phyloP scores from a whole-genome alignment of 228 moss, liverwort and hornwort species.

The Sphagnum magellanicum region DNA sequence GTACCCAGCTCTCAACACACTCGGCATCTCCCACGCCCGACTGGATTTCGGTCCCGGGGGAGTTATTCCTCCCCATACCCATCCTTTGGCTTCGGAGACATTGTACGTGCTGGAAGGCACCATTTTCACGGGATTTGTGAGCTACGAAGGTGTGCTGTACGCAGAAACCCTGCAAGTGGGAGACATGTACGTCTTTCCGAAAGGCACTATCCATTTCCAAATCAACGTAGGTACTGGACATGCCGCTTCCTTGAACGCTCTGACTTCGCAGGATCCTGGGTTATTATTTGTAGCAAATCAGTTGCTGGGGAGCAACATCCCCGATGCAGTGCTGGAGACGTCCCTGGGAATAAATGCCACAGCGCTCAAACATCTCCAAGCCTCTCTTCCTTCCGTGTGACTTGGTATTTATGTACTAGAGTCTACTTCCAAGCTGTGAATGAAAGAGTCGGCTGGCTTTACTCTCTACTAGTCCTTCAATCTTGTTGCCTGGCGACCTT shows the following conservation, averaged over 20 bases:
- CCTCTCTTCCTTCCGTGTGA: too few relatives aligned
- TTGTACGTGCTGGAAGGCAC: conserved; percentile 14
- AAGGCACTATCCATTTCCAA: conserved; percentile 20
- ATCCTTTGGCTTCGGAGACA: conserved; percentile 27
- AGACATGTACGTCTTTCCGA: conserved; percentile 19
- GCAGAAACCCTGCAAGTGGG: conserved; percentile 4
- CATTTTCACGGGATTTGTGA: conserved; percentile 14
- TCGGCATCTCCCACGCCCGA: conserved; percentile 16
- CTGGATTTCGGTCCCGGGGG: conserved; percentile 19
- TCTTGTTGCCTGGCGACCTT: too few relatives aligned
- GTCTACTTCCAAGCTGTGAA: too few relatives aligned
- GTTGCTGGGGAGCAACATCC: conserved; percentile 3
- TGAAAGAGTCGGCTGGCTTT: too few relatives aligned
- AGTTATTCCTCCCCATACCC: conserved; percentile 33
- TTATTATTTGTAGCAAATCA: conserved; percentile 17
- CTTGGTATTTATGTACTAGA: too few relatives aligned
- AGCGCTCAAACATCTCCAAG: too few relatives aligned
- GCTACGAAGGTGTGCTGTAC: conserved; percentile 18
- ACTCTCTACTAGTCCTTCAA: too few relatives aligned
- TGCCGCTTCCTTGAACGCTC: conserved; percentile 31
- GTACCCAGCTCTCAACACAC: conserved; percentile 11
- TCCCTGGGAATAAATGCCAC: conserved; percentile 5
- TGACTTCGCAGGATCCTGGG: conserved; percentile 19
- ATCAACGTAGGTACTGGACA: conserved; percentile 14
- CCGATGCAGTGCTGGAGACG: conserved; percentile 1